A percentile compares a stretch with the other conserved stretches of the same genome.
Conservation (phyloP, 148 eudicot species). For the Polygonum aviculare region DNA sequence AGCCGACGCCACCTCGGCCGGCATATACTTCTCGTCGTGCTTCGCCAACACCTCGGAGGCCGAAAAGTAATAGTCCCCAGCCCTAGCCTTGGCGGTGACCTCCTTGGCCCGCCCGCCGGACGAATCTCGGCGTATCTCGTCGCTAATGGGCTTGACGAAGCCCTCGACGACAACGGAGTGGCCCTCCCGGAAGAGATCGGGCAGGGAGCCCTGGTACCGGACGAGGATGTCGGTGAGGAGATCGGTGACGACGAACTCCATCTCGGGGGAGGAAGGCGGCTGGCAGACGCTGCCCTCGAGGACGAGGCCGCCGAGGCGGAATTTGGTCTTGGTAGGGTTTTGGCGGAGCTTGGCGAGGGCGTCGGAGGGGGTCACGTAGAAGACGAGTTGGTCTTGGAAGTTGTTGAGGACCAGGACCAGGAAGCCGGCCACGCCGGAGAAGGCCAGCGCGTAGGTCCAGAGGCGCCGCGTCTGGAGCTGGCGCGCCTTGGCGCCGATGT, state of each 20-base stretch:
- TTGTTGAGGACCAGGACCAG: slow-evolving; percentile 61
- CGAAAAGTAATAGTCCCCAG: slow-evolving; percentile 56
- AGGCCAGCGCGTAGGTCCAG: slow-evolving; percentile 78
- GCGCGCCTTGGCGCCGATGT: slow-evolving; percentile 80
- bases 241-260: slow-evolving; percentile 82
- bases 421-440: slow-evolving; percentile 76
- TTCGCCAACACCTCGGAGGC: slow-evolving; percentile 91
- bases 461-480: slow-evolving; percentile 76
- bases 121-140: slow-evolving; percentile 32
- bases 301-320: slow-evolving; percentile 78
- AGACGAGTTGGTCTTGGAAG: slow-evolving; percentile 77
- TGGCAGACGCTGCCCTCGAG: slow-evolving; percentile 68
- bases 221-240: slow-evolving; percentile 71
- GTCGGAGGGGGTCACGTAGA: slow-evolving; percentile 77
- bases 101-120: slow-evolving; percentile 29
- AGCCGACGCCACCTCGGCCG: slow-evolving; percentile 77
- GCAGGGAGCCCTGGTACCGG: slow-evolving; percentile 75
- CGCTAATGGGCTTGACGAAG: slow-evolving; percentile 59
- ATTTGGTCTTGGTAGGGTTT: slow-evolving; percentile 48
- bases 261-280: slow-evolving; percentile 50
- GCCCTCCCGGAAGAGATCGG: slow-evolving; percentile 89
- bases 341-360: slow-evolving; percentile 39
- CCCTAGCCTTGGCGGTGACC: slow-evolving; percentile 56
- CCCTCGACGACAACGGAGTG: slow-evolving; percentile 98
- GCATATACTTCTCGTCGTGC: slow-evolving; percentile 99